Conservation (phyloP, 805 yeast genomes). For the Kurtzmaniella fragi region DNA sequence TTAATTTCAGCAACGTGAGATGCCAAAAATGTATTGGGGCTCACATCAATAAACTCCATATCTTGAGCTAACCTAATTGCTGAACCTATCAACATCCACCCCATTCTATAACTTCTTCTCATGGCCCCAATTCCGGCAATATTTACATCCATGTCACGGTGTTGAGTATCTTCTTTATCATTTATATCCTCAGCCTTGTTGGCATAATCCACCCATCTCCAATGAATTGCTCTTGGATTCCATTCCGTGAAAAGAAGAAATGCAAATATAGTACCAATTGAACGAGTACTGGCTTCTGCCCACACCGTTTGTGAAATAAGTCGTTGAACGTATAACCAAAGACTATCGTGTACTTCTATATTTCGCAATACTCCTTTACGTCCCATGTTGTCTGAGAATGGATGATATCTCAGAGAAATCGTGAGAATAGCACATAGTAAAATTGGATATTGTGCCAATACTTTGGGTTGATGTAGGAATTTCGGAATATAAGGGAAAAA, state of each 20-base stretch:
- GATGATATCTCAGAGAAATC: conserved; percentile 72
- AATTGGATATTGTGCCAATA: conserved; percentile 74
- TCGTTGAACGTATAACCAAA: conserved; percentile 82
- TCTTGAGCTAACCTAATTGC: conserved; percentile 85
- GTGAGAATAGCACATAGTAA: conserved; percentile 77
- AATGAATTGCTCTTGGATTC: conserved; percentile 93
- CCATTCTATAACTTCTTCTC: conserved; percentile 82
- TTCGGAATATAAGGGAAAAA: conserved; percentile 83
- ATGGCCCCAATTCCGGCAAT: conserved; percentile 78
- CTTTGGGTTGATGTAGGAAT: conserved; percentile 61
- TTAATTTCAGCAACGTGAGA: conserved; percentile 81
- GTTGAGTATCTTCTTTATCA: conserved; percentile 3
- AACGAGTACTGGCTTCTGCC: conserved; percentile 89
- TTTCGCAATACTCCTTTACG: conserved; percentile 37
- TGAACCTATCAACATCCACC: conserved; percentile 90
- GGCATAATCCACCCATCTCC: conserved; percentile 83
- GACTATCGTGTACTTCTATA: conserved; percentile 65
- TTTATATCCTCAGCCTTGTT: conserved; percentile 45
- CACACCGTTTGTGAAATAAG: conserved; percentile 82
- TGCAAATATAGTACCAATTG: conserved; percentile 82
- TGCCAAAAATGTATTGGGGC: conserved; percentile 72
- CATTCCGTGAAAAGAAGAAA: conserved; percentile 86
- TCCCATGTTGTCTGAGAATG: conserved; percentile 38
- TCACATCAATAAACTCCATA: conserved; percentile 71
- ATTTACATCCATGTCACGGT: conserved; percentile 38